These are phyloP conservation scores for Alternaria sp. DNA, from an alignment of 2,329 filamentous ascomycete species.

Conservation along the genomic window DNA sequence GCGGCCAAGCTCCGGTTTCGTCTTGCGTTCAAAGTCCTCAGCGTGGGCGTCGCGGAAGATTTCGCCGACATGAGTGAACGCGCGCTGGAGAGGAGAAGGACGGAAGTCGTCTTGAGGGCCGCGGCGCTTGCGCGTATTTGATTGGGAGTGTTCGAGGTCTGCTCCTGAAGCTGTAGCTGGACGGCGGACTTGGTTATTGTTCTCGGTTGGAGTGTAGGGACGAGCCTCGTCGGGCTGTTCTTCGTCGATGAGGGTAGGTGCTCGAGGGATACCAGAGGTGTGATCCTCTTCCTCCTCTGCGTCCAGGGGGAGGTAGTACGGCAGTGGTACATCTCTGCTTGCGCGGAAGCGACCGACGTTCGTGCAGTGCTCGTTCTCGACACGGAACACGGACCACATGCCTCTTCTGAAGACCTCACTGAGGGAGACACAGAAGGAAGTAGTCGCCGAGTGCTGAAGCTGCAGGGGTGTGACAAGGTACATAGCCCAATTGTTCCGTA, in stretches of 20 bases:
- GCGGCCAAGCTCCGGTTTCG: slow-evolving; percentile 56
- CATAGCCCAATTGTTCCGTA: slow-evolving; percentile 94
- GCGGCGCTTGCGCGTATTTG: slow-evolving; percentile 26
- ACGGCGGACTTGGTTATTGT: slow-evolving; percentile 17
- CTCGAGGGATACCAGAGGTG: slow-evolving; percentile 7
- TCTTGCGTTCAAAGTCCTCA: slow-evolving; percentile 88
- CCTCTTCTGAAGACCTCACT: slow-evolving; percentile 84
- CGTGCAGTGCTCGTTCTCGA: slow-evolving; percentile 96
- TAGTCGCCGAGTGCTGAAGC: slow-evolving; percentile 79
- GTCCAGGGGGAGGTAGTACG: slow-evolving; percentile 65
- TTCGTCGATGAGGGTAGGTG: slow-evolving; percentile 31
- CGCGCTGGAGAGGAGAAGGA: slow-evolving; percentile 47
- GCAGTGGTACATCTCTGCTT: slow-evolving; percentile 82
- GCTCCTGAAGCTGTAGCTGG: slow-evolving; percentile 18
- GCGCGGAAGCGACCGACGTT: slow-evolving; percentile 85
- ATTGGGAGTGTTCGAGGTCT: slow-evolving; percentile 21
- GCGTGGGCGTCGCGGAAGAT: slow-evolving; percentile 85
- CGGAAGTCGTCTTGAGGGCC: slow-evolving; percentile 21
- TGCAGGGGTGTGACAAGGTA: slow-evolving; percentile 84
- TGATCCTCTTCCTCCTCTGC: slow-evolving; percentile 9
- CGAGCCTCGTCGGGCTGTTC: slow-evolving; percentile 30
- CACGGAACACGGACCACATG: slow-evolving; percentile 90
- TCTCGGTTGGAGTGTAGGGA: neutral
- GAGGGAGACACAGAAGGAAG: slow-evolving; percentile 79
- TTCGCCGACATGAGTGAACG: slow-evolving; percentile 62